These are phyloP conservation scores for Vicia faba DNA, from an alignment of 306 rosid genomes.

Conservation along the genomic window DNA sequence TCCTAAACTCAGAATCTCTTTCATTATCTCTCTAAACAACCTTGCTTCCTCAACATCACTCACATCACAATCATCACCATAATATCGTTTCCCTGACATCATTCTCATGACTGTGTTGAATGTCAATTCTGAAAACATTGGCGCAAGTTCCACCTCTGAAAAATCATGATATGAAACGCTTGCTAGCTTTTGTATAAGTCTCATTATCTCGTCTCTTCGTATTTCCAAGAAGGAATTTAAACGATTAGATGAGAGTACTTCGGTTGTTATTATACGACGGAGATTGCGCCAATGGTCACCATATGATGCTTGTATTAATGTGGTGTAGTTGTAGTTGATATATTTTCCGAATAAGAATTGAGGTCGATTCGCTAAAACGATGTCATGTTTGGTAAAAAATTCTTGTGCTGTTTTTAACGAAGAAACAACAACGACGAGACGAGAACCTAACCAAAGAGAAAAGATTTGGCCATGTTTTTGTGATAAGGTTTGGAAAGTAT, in stretches of 20 bases:
- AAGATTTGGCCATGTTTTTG: background rate
- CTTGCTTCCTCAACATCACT: too few relatives aligned
- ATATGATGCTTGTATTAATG: constrained; percentile 34
- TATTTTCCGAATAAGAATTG: constrained; percentile 32
- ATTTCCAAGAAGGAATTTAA: constrained; percentile 26
- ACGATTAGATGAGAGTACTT: constrained; percentile 51
- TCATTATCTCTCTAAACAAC: too few relatives aligned
- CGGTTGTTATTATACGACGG: constrained; percentile 50
- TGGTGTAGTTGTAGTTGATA: constrained; percentile 49
- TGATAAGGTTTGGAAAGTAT: too few relatives aligned
- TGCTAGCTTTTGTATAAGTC: constrained; percentile 35
- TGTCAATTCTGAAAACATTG: too few relatives aligned
- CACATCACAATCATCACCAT: too few relatives aligned
- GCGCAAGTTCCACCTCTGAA: too few relatives aligned
- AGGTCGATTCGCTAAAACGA: constrained; percentile 60
- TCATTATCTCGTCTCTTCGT: constrained; percentile 47
- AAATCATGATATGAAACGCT: background rate
- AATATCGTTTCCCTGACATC: too few relatives aligned
- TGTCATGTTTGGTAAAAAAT: too few relatives aligned
- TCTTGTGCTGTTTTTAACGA: constrained; percentile 3
- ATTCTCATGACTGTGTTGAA: too few relatives aligned
- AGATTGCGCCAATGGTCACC: constrained; percentile 73
- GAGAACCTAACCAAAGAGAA: constrained; percentile 38
- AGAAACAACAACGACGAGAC: constrained; percentile 45
- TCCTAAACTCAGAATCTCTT: background rate